Base-by-base conservation (phyloP, 306 rosid genomes). In the Sindora glabra region DNA sequence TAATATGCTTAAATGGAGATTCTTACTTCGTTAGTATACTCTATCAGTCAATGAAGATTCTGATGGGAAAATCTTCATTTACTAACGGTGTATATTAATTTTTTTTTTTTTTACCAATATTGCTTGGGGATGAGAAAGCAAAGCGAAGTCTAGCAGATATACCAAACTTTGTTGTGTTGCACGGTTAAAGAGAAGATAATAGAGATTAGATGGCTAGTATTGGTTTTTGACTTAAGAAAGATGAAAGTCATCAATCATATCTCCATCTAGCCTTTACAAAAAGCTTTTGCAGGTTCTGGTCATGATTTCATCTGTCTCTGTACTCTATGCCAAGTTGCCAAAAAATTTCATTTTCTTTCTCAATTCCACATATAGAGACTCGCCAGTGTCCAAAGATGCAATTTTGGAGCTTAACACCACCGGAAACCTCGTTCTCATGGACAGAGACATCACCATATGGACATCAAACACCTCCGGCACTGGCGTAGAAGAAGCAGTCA, bases 391-490 rank as follows among this genome's bases (percentile, higher is more conserved):
- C 19, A 78, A 55, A 74, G 77, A 81, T 46, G 94, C 96, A 53
- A 70, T 64, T 36, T 45, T 92, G 83, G 96, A 83, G 89, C 95
- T 92, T 15, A 81, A 86, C 65, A 45, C 53, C 48, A 79, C 82
- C 16, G 96, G 98, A 30, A 88, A 86, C 75, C 88, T 92, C n/a
- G 69, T 88, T 16, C 96, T 92, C 57, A 36, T 19, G 21, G 95
- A 88, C 36, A 75, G 84, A 10, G 68, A 37, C 52, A 53, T 17
- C 72, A 69, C 84, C 61, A 48, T 80, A 9, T 92, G 96, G 98
- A 34, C 84, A 38, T 78, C 98, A 32, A 92, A 92, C 89, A 86
- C 86, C 34, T 83, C 95, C 14, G 61, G 72, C 11, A 46, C 74
- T 3, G 77, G 78, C 8, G 94, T 82, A 10, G 65, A 59, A 42